Evolutionary conservation across 805 yeast genomes (phyloP), one percentile per base, ranked within the genome.

Genomic region (Candida schatavii): DNA sequence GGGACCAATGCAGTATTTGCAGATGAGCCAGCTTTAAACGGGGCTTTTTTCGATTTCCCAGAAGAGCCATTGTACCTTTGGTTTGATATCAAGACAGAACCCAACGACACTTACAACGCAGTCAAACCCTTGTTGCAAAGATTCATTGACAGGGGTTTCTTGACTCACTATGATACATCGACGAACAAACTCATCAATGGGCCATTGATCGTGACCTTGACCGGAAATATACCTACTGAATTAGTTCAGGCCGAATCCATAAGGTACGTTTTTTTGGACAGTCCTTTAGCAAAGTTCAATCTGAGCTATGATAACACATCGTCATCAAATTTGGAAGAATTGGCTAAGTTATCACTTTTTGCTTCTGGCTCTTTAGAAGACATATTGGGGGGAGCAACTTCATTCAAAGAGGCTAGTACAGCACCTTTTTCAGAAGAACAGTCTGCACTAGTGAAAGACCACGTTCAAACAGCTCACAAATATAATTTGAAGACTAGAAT

Each of bases 41-140:
- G 73, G 4, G 51, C 68, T 1, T 68, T 56, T 45, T 67, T 66
- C 42, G 69, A 78, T 37, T 69, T 74, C 27, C 73, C 77, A 0
- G 69, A 64, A 39, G 60, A 68, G n/a, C 77, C 87, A 2, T 58
- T 82, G 15, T 79, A 74, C 55, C 62, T 85, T 23, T 79, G 81
- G 63, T 67, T 85, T 50, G 91, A 85, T 57, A 67, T 81, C 50
- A 82, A 82, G 52, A 69, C 80, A 2, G 75, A 74, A 32, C 78
- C 85, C 2, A 52, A 55, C n/a, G 45, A 50, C 18, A 74, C 81
- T 0, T 83, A 76, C 57, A 57, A 62, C 1, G 57, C 64, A 17
- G 60, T 85, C 27, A 61, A 68, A 46, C 57, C 62, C 6, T 66
- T 71, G 14, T 66, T 84, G 29, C 58, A 67, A 38, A 71, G 75